These are phyloP conservation scores for Pseudopithomyces maydicus DNA, from an alignment of 2,329 filamentous ascomycete species.

Conservation along the genomic window DNA sequence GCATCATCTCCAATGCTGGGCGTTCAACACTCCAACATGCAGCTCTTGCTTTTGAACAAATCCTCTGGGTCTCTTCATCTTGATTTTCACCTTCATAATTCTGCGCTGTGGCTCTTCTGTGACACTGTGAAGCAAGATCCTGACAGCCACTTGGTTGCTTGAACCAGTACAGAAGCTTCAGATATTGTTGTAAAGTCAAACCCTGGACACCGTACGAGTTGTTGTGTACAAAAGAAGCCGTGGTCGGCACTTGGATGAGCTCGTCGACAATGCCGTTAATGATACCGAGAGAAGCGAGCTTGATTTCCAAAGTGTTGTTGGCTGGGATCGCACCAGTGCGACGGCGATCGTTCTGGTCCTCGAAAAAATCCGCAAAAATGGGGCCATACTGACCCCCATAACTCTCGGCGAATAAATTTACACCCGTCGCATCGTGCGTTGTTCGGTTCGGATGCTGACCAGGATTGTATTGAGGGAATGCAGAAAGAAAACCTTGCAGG, in stretches of 20 bases:
- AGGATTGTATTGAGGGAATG: slow-evolving; percentile 64
- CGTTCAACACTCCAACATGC: slow-evolving; percentile 17
- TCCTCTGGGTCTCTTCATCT: slow-evolving; percentile 34
- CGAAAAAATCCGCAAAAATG: slow-evolving; percentile 62
- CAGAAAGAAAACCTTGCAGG: slow-evolving; percentile 63
- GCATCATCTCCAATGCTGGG: slow-evolving; percentile 4
- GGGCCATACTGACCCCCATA: slow-evolving; percentile 75
- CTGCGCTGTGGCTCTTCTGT: slow-evolving; percentile 26
- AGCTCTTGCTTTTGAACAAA: slow-evolving; percentile 30
- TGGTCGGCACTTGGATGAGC: slow-evolving; percentile 63
- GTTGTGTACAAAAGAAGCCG: slow-evolving; percentile 62
- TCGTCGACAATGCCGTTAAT: slow-evolving; percentile 74
- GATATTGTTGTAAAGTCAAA: slow-evolving; percentile 58
- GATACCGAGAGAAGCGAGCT: slow-evolving; percentile 68
- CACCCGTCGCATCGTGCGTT: slow-evolving; percentile 53
- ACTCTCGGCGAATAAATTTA: slow-evolving; percentile 72
- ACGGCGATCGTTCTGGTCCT: slow-evolving; percentile 66
- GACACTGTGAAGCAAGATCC: slow-evolving; percentile 47
- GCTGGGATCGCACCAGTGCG: slow-evolving; percentile 55
- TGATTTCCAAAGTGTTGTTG: slow-evolving; percentile 62
- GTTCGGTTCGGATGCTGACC: slow-evolving; percentile 46
- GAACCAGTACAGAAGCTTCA: slow-evolving; percentile 54
- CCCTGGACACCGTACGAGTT: slow-evolving; percentile 70
- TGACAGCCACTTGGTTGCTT: slow-evolving; percentile 58
- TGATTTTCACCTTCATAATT: slow-evolving; percentile 45